These are phyloP conservation scores for Hirsutella minnesotensis DNA, from an alignment of 2,329 filamentous ascomycete genomes.

Conservation along the genomic window DNA sequence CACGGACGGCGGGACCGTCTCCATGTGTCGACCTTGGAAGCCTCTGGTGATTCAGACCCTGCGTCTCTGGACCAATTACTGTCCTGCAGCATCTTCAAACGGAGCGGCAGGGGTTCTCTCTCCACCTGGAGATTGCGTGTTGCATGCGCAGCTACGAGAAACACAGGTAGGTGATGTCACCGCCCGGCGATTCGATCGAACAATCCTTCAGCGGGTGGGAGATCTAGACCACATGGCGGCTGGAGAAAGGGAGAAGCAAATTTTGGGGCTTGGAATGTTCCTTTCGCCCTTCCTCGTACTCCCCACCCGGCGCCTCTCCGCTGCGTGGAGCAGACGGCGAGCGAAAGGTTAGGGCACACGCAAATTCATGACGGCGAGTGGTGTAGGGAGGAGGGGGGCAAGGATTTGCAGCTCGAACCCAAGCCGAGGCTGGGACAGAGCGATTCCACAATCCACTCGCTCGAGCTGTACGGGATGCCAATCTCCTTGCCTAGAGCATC, in stretches of 20 bases:
- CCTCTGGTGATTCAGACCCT: conserved; percentile 1
- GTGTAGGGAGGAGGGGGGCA: too few species aligned
- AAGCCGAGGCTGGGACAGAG: too few species aligned
- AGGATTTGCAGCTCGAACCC: too few species aligned
- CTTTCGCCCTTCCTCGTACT: neutral
- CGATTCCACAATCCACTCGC: too few species aligned
- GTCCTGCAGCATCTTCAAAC: too few species aligned
- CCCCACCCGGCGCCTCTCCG: neutral
- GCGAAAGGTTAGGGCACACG: neutral
- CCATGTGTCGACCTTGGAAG: too few species aligned
- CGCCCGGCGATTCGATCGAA: neutral
- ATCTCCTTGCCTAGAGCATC: neutral
- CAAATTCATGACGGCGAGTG: neutral
- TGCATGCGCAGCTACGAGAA: neutral
- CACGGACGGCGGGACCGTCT: too few species aligned
- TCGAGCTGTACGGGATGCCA: neutral
- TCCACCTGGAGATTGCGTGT: too few species aligned
- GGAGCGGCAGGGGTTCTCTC: too few species aligned
- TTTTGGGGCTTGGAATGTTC: neutral
- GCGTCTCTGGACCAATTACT: neutral
- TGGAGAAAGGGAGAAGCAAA: neutral
- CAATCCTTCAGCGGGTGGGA: conserved; percentile 1
- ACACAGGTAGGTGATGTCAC: conserved; percentile 1
- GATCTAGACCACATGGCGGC: conserved; percentile 3
- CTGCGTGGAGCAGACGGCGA: too few species aligned